These are phyloP conservation scores for Moesziomyces globuligerus DNA, from an alignment of 1,284 basidiomycete species.

Conservation along the genomic window DNA sequence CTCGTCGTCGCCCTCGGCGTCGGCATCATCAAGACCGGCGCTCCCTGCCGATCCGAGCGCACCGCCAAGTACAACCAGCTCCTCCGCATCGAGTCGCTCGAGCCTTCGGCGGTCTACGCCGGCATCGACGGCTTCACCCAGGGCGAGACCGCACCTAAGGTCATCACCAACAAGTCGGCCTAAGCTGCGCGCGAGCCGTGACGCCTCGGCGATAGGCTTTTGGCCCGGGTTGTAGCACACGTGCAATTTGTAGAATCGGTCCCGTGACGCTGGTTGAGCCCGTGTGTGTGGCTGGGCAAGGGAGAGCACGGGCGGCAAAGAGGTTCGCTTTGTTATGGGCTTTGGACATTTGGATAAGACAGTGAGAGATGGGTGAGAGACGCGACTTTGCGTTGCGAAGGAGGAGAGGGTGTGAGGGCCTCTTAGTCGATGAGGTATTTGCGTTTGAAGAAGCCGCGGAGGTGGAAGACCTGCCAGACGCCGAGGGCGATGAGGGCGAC, in stretches of 20 bases:
- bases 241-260: conserved; percentile 5
- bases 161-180: conserved; percentile 54
- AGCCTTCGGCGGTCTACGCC: conserved; percentile 60
- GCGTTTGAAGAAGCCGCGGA: conserved; percentile 92
- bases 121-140: conserved; percentile 64
- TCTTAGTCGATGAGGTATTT: conserved; percentile 92
- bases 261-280: no score
- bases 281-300: no score
- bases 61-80: conserved; percentile 74
- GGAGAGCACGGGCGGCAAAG: no score
- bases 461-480: conserved; percentile 91
- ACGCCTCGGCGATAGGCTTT: no score
- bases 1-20: conserved; percentile 91
- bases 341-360: not conserved
- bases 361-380: not conserved
- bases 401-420: not conserved
- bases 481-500: conserved; percentile 83
- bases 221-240: no score
- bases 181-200: conserved; percentile 4
- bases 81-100: conserved; percentile 63
- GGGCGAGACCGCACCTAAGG: conserved; percentile 58
- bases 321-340: no score
- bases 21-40: conserved; percentile 99
- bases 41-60: conserved; percentile 90
- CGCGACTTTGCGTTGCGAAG: not conserved